Conservation (phyloP, 2,329 filamentous ascomycete genomes). For the Botrytis pseudocinerea region DNA sequence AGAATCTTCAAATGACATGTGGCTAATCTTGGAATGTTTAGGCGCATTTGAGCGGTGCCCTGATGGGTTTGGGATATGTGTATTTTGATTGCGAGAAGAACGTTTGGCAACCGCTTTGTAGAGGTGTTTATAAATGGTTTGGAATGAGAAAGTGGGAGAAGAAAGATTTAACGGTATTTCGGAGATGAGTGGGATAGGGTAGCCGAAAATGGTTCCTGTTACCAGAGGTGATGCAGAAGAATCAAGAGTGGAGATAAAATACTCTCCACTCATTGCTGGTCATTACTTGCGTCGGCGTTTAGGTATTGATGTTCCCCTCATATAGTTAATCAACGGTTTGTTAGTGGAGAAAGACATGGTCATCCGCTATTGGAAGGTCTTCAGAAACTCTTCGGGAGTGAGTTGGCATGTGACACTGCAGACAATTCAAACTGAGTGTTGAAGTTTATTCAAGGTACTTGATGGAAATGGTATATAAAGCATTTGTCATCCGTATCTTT, state of each 20-base stretch:
- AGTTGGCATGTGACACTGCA: neutral
- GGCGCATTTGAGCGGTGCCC: constrained; percentile 16
- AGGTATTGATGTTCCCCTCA: neutral
- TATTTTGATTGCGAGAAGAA: constrained; percentile 16
- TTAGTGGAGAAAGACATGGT: neutral
- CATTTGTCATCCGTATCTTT: neutral
- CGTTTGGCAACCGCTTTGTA: constrained; percentile 8
- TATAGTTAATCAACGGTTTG: neutral
- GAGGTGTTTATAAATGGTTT: constrained; percentile 10
- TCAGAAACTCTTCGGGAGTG: neutral
- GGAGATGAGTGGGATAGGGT: neutral
- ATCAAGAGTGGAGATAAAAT: neutral
- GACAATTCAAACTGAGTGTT: too few relatives aligned
- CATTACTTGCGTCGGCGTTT: neutral
- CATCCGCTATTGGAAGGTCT: neutral
- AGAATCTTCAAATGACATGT: neutral
- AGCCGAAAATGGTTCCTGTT: neutral
- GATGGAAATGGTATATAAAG: neutral
- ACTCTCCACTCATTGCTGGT: neutral
- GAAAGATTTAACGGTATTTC: neutral
- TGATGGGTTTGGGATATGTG: constrained; percentile 16
- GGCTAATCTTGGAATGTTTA: neutral
- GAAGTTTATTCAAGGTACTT: neutral
- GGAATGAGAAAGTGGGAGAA: constrained; percentile 1
- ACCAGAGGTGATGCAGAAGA: neutral